A percentile compares a stretch with the other conserved stretches of the same genome.
Evolutionary conservation across 192 early-diverging fungal genomes (phyloP).

Genomic region (Dispira parvispora): DNA sequence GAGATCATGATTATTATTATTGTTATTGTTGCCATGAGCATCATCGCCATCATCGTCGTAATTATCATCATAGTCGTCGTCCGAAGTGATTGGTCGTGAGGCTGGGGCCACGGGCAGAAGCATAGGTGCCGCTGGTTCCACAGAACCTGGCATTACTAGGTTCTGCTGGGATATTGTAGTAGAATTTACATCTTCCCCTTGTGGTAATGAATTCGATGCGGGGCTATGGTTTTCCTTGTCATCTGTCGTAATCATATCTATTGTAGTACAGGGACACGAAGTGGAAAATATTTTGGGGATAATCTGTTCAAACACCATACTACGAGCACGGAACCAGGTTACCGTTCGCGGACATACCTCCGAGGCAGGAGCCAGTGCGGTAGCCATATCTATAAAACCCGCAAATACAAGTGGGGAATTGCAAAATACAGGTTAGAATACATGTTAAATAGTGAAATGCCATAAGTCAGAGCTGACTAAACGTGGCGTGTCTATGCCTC

Average conservation of each 20-base stretch:
- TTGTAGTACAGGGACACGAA: constrained; percentile 20
- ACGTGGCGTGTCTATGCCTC: no score
- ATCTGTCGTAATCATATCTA: constrained; percentile 14
- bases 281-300: constrained; percentile 37
- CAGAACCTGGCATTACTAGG: neutral
- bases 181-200: neutral
- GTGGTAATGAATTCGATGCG: neutral
- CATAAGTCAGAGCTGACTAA: no score
- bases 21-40: neutral
- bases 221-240: neutral
- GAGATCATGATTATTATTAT: neutral
- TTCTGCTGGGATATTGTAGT: neutral
- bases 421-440: no score
- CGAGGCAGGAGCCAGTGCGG: no score
- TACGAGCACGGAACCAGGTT: constrained; percentile 46
- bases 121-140: neutral
- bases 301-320: constrained; percentile 62
- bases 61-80: constrained; percentile 29
- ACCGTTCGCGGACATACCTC: constrained; percentile 17
- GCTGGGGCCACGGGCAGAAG: neutral
- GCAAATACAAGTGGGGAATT: no score
- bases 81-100: constrained; percentile 9
- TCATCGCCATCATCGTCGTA: constrained; percentile 14
- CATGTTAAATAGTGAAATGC: no score
- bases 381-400: no score